Conservation (phyloP, 1,284 basidiomycete genomes). For the Volvariella surrecta region DNA sequence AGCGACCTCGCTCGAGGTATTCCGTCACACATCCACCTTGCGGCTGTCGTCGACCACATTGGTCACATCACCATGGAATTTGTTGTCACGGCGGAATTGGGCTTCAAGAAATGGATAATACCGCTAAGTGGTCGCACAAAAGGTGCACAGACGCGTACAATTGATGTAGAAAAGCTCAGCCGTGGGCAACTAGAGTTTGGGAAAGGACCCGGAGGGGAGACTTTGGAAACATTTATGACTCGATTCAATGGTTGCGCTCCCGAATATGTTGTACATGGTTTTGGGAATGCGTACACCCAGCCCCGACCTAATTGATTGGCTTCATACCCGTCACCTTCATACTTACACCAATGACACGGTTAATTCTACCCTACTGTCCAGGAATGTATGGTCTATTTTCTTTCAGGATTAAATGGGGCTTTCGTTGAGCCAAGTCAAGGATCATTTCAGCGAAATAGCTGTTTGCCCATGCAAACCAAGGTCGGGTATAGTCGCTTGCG, state of each 20-base stretch:
- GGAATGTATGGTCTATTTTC: conserved; percentile 42
- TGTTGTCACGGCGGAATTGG: conserved; percentile 12
- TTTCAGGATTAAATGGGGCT: conserved; percentile 60
- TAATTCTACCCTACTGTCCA: conserved; percentile 17
- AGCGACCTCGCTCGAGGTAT: conserved; percentile 15
- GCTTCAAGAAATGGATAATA: conserved; percentile 12
- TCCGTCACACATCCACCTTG: conserved; percentile 14
- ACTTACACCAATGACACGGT: not conserved
- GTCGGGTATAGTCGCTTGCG: conserved; percentile 51
- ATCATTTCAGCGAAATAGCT: conserved; percentile 78
- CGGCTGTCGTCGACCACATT: conserved; percentile 13
- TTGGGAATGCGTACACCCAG: too few relatives aligned
- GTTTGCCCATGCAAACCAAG: conserved; percentile 81
- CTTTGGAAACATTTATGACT: conserved; percentile 14
- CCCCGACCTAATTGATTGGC: too few relatives aligned
- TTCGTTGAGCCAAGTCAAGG: conserved; percentile 63
- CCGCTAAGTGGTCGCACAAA: conserved; percentile 12
- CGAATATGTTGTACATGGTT: too few relatives aligned
- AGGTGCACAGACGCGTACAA: conserved; percentile 10
- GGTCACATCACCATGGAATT: conserved; percentile 13
- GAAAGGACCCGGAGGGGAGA: conserved; percentile 12
- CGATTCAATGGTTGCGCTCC: too few relatives aligned
- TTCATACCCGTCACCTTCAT: too few relatives aligned
- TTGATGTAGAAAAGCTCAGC: conserved; percentile 15
- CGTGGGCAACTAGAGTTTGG: conserved; percentile 11